Conservation (phyloP, 805 yeast genomes). For the Kodamaea sagamina region DNA sequence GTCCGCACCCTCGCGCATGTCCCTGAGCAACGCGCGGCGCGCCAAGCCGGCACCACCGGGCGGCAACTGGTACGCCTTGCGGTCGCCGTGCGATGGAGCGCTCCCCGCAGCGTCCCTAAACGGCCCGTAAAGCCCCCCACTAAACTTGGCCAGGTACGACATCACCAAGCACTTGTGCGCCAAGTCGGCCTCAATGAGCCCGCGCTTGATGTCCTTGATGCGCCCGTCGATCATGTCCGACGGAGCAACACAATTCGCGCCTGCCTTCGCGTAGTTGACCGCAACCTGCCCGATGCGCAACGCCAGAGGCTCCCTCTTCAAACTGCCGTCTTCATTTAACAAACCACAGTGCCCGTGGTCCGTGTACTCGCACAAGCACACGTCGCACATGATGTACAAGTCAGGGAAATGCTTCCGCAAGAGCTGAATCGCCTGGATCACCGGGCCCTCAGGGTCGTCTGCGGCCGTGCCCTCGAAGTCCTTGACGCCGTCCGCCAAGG, state of each 20-base stretch:
- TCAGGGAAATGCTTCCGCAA: conserved; percentile 72
- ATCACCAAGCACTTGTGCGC: conserved; percentile 88
- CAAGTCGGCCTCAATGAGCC: conserved; percentile 74
- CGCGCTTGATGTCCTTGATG: conserved; percentile 81
- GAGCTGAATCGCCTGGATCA: conserved; percentile 72
- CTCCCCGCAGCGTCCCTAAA: conserved; percentile 98
- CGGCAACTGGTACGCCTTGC: conserved; percentile 92
- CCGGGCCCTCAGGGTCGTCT: conserved; percentile 96
- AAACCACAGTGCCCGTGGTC: conserved; percentile 98
- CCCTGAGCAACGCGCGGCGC: conserved; percentile 84
- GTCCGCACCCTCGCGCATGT: conserved; percentile 90
- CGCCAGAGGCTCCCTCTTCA: conserved; percentile 74
- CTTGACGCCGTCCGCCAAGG: conserved; percentile 70
- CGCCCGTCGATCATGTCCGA: conserved; percentile 98
- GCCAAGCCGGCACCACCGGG: conserved; percentile 92
- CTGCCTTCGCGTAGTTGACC: conserved; percentile 91
- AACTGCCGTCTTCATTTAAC: conserved; percentile 80
- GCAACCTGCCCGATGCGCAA: conserved; percentile 91
- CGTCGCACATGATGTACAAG: conserved; percentile 88
- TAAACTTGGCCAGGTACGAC: conserved; percentile 93
- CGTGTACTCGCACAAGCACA: conserved; percentile 95
- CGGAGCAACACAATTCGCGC: conserved; percentile 95
- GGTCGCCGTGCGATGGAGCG: conserved; percentile 84
- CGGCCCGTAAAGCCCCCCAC: conserved; percentile 92
- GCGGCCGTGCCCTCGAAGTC: conserved; percentile 87